These are phyloP conservation scores for Apiospora kogelbergensis DNA, from an alignment of 2,329 filamentous ascomycete genomes.

Conservation along the genomic window DNA sequence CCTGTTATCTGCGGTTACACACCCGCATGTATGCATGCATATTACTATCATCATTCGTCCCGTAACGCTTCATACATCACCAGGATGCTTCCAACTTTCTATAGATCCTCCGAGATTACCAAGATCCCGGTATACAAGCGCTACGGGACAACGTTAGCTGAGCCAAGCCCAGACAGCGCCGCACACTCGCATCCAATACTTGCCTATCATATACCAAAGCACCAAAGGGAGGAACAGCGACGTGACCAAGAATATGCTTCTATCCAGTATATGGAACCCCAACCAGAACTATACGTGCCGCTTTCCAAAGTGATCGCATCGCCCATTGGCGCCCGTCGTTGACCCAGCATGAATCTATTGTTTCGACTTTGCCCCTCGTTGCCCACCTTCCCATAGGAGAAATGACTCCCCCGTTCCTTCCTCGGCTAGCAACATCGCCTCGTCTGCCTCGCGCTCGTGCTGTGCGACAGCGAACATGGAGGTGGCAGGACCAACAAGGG, in stretches of 20 bases:
- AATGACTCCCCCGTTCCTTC: neutral
- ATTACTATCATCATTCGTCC: neutral
- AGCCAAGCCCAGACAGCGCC: neutral
- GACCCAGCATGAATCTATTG: neutral
- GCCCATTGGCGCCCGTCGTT: neutral
- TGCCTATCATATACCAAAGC: neutral
- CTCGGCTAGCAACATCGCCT: neutral
- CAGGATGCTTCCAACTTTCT: neutral
- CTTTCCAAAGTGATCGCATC: neutral
- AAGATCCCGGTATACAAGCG: neutral
- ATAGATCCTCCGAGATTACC: neutral
- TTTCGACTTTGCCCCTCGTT: neutral
- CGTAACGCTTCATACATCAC: neutral
- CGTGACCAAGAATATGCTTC: neutral
- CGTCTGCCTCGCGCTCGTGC: neutral
- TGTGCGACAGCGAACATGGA: neutral
- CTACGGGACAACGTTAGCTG: neutral
- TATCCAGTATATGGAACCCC: neutral
- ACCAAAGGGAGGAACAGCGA: neutral
- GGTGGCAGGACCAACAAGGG: neutral
- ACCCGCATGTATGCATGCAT: neutral
- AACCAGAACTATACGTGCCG: neutral
- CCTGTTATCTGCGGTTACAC: neutral
- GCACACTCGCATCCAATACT: neutral
- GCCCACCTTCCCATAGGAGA: neutral